Base-by-base conservation (phyloP, 2,329 filamentous ascomycete genomes). In the Zasmidium citrigriseum region DNA sequence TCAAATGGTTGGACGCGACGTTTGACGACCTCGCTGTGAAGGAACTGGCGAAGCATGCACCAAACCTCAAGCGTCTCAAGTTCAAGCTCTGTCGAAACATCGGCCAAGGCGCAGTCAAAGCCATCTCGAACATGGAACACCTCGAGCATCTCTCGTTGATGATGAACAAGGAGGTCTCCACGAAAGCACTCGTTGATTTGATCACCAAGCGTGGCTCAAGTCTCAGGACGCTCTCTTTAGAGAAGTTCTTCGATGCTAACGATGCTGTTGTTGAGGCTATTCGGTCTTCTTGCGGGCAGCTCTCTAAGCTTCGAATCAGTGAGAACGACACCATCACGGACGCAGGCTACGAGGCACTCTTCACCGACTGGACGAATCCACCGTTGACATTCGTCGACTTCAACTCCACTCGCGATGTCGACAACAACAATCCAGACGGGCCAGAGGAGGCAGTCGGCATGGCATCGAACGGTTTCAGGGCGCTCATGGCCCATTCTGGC, bases 401-500 rank as follows among this genome's bases (percentile, higher is more conserved):
- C 16, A 87, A 89, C 66, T 87, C 88, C 61, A 92, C 88, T 59
- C 89, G 93, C 18, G 85, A 91, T 67, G 72, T 96, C 29, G 90
- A 96, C 70, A 85, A 90, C 58, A 77, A 80, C 50, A 83, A 84
- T 23, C 88, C 91, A 0, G 83, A 87, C 21, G 84, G 86, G 48
- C 82, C 84, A 0, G 77, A 86, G 56, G 80, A 83, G 22, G 68
- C 83, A 7, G 77, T 93, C 46, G 93, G 93, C 1, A 81, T 97
- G 27, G 91, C 88, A 53, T 88, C 86, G 0, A 76, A 83, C 4
- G 92, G 89, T 0, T 93, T 98, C 76, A 79, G 82, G 63, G 90
- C 91, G 0, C 76, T 97, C 46, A 96, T 97, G 90, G 77, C 79
- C 0, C 93, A 97, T 71, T 96, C 92, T 0, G 90, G 90, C 3